Evolutionary conservation across 2,329 filamentous ascomycete species (phyloP).

Genomic region (Penicillium sp.): DNA sequence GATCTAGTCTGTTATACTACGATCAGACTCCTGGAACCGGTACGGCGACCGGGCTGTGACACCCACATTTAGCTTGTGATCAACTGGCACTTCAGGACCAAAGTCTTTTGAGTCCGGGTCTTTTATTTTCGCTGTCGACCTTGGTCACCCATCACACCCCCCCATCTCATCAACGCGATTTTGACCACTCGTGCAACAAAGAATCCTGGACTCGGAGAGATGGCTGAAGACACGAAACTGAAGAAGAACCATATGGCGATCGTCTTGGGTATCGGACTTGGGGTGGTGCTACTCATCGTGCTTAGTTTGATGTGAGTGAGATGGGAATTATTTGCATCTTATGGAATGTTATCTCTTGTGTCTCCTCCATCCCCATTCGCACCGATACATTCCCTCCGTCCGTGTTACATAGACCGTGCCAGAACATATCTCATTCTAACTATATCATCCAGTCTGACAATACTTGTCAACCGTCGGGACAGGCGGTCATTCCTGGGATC

Average conservation of each 20-base stretch:
- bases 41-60: background rate
- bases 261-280: conserved; percentile 33
- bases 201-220: conserved; percentile 1
- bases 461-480: conserved; percentile 36
- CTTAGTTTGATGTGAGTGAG: conserved; percentile 32
- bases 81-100: background rate
- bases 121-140: background rate
- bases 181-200: background rate
- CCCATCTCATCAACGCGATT: background rate
- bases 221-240: conserved; percentile 19
- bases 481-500: conserved; percentile 17
- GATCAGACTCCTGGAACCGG: background rate
- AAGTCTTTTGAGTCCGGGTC: background rate
- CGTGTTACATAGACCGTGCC: background rate
- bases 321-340: background rate
- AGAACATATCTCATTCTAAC: conserved; percentile 2
- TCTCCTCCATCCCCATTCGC: background rate
- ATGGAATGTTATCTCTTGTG: background rate
- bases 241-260: conserved; percentile 32
- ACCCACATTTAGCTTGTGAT: background rate
- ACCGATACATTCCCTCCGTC: conserved; percentile 2
- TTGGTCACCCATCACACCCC: background rate
- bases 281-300: conserved; percentile 31
- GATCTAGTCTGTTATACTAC: background rate
- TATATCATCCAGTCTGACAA: conserved; percentile 23